Conservation (phyloP, 2,329 filamentous ascomycete genomes). For the Neonectria sp. region DNA sequence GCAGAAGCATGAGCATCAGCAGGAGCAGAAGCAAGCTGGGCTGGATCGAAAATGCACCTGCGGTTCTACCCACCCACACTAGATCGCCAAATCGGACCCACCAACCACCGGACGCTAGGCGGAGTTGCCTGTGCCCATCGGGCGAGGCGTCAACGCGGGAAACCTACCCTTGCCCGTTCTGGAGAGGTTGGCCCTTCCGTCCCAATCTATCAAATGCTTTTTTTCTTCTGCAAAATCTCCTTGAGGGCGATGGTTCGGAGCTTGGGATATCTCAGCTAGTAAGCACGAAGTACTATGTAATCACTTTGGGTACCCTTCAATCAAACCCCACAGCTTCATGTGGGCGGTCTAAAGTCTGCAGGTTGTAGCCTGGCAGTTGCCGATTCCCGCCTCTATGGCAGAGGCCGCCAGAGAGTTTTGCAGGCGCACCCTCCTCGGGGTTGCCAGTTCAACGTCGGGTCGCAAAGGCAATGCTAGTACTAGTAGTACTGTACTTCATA, state of each 20-base stretch:
- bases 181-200: neutral
- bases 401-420: slow-evolving; percentile 4
- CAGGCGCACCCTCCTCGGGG: neutral
- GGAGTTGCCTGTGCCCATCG: slow-evolving; percentile 17
- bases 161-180: slow-evolving; percentile 8
- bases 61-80: slow-evolving; percentile 19
- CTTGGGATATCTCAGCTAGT: neutral
- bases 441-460: slow-evolving; percentile 3
- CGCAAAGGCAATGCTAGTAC: neutral
- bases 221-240: slow-evolving; percentile 1
- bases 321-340: neutral
- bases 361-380: neutral
- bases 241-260: slow-evolving; percentile 14
- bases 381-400: neutral
- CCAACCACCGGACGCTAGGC: slow-evolving; percentile 29
- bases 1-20: neutral
- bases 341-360: neutral
- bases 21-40: slow-evolving; percentile 20
- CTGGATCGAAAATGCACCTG: slow-evolving; percentile 19
- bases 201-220: neutral
- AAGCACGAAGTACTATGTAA: no score
- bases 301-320: neutral
- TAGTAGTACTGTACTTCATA: neutral
- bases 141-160: slow-evolving; percentile 12
- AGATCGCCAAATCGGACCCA: slow-evolving; percentile 28